Base-by-base conservation (phyloP, 2,329 filamentous ascomycete genomes). In the Ceratocystiopsis minuta region DNA sequence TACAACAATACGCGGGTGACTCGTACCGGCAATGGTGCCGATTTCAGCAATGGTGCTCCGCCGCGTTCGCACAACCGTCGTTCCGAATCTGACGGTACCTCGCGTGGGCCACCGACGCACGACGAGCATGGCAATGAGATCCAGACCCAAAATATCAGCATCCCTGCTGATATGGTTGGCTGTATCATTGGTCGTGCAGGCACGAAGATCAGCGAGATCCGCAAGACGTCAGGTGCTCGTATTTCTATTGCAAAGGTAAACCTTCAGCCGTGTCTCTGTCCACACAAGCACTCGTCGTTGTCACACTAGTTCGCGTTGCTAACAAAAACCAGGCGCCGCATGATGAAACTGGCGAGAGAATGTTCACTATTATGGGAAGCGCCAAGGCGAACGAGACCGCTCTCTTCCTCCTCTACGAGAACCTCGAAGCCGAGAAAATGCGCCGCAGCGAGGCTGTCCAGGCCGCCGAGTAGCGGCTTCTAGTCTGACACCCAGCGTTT, bases 331-430 rank as follows among this genome's bases (percentile, higher is more conserved):
- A 78, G 72, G 80, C 87, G 38, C 85, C 90, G 43, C 90, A 98
- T 56, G 90, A 98, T 53, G 90, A 96, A 52, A 92, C 85, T 46
- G 90, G 90, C 51, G 90, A 98, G 71, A 80, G 90, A 55, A 98
- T 98, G 90, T 98, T 98, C 67, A 98, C 90, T 56, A 98, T 98
- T 59, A 95, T 93, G 73, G 90, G 90, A 51, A 92, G 83, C 46
- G 79, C 84, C 46, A 80, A 80, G 63, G 85, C 86, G 49, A 98
- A 98, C 55, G 90, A 98, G 64, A 88, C 86, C 52, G 90, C 90
- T 5, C 70, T 98, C 24, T 95, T 94, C 62, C 77, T 98, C 42
- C 70, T 98, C 49, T 98, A 98, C 60, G 90, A 98, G 70, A 98
- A 98, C 63, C 75, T 98, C 40, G 90, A 98, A 66, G 88, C 87